phyloP scores from a whole-genome alignment of 176 grass and related monocot genomes.

The Bromus sterilis region DNA sequence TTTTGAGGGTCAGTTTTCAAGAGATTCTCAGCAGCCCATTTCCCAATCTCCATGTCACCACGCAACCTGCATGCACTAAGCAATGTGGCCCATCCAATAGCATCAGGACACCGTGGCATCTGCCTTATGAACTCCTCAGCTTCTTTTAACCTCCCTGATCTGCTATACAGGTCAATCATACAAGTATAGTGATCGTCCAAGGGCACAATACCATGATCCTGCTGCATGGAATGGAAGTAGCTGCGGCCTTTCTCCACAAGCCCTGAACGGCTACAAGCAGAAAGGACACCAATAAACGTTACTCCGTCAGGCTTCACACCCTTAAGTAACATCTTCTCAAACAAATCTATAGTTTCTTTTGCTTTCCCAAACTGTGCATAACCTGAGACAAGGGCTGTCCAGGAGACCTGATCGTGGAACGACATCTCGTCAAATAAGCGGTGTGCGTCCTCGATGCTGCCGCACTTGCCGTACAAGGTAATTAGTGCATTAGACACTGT shows the following conservation, averaged over 20 bases:
- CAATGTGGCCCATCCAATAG: constrained; percentile 59
- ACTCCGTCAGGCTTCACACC: constrained; percentile 56
- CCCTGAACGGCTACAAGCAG: constrained; percentile 60
- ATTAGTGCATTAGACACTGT: constrained; percentile 71
- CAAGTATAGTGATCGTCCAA: constrained; percentile 56
- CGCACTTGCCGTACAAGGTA: constrained; percentile 70
- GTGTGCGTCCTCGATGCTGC: constrained; percentile 52
- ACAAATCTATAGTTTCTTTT: constrained; percentile 65
- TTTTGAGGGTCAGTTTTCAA: constrained; percentile 55
- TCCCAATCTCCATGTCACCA: constrained; percentile 54
- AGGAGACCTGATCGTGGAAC: constrained; percentile 44
- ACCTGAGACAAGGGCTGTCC: constrained; percentile 57
- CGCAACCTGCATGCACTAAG: constrained; percentile 54
- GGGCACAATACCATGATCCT: constrained; percentile 45
- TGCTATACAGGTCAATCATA: constrained; percentile 75
- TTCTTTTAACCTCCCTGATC: constrained; percentile 58
- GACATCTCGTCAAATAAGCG: constrained; percentile 42
- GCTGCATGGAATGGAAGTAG: constrained; percentile 53
- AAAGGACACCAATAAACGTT: constrained; percentile 64
- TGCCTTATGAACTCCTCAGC: constrained; percentile 60
- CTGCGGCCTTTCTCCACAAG: constrained; percentile 54
- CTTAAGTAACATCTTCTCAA: constrained; percentile 47
- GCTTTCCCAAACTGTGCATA: constrained; percentile 70
- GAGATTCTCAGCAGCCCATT: constrained; percentile 68
- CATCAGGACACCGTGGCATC: constrained; percentile 51